Conservation (phyloP, 2,329 filamentous ascomycete species). For the Exserohilum turcica region DNA sequence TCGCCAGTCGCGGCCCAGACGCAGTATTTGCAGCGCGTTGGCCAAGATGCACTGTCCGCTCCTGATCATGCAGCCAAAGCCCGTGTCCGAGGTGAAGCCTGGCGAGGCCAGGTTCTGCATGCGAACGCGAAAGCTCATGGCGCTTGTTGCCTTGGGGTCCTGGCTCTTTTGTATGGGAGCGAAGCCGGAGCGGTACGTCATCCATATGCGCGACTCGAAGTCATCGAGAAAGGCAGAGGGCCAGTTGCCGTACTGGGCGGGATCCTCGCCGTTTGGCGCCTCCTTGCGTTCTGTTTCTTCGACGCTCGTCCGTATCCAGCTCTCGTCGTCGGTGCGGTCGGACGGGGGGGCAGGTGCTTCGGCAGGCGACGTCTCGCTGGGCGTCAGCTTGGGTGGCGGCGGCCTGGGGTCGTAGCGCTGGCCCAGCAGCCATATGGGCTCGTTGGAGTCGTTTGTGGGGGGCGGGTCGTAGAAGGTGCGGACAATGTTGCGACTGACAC, state of each 20-base stretch:
- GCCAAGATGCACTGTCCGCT: slow-evolving; percentile 93
- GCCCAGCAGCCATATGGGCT: slow-evolving; percentile 84
- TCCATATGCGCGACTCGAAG: slow-evolving; percentile 92
- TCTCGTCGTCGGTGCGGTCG: slow-evolving; percentile 44
- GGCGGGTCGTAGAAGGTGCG: slow-evolving; percentile 93
- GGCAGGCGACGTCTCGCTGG: slow-evolving; percentile 23
- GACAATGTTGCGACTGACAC: slow-evolving; percentile 76
- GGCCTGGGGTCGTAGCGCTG: slow-evolving; percentile 57
- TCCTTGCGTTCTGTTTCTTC: slow-evolving; percentile 71
- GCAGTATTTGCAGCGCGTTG: slow-evolving; percentile 75
- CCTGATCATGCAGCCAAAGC: slow-evolving; percentile 99
- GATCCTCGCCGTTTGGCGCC: slow-evolving; percentile 42
- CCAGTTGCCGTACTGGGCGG: slow-evolving; percentile 66
- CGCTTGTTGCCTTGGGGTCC: slow-evolving; percentile 70
- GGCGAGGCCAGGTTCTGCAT: slow-evolving; percentile 81
- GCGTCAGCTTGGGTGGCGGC: slow-evolving; percentile 29
- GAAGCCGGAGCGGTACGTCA: slow-evolving; percentile 93
- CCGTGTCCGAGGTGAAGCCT: slow-evolving; percentile 90
- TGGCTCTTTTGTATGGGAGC: slow-evolving; percentile 77
- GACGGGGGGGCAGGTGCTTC: slow-evolving; percentile 29
- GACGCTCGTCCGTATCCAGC: slow-evolving; percentile 71
- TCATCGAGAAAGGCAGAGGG: slow-evolving; percentile 85
- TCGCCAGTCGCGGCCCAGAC: slow-evolving; percentile 86
- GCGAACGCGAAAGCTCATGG: slow-evolving; percentile 82
- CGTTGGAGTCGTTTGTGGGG: slow-evolving; percentile 74